Evolutionary conservation across 1,284 basidiomycete genomes (phyloP), one percentile per base, ranked within the genome.

Genomic region (Omphalotus olearius): DNA sequence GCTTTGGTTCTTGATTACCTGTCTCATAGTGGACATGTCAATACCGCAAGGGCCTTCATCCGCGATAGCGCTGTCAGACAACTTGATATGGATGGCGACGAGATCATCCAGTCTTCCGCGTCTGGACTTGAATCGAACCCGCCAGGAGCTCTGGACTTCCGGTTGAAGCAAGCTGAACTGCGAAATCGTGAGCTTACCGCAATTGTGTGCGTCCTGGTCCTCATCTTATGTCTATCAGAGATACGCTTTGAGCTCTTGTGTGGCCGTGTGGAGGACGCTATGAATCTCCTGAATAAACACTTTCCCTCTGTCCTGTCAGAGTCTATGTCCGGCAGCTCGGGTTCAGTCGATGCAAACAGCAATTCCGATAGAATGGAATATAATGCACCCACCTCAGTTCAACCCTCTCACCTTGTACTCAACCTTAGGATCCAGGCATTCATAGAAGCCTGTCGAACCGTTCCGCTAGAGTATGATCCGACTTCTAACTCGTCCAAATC

Each of bases 341-440:
- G 47, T 41, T 40, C 17, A 5, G 28, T 37, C 2, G 45, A 45
- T 56, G 30, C 52, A 43, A 11, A 40, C 59, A 42, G 49, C 52
- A 26, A 60, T 48, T 54, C 50, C 23, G 47, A 43, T 25, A 55
- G 55, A 44, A 60, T 76, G 48, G 68, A 75, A 46, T 85, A 83
- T 56, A 65, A 78, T 18, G 71, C 80, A 6, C 68, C 80, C 3
- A 84, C 77, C 1, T 80, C 85, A 6, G 72, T 85, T 26, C 77
- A 89, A 45, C 86, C 91, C 14, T 69, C 74, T 1, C 89, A 92
- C 61, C 73, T 95, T 43, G 72, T 75, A 35, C 78, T 95, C 57
- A 93, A 94, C 61, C 78, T 95, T 44, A 88, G 87, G 58, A 88
- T 94, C 35, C 82, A 88, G 42, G 79, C 81, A 0, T 94, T 93